Percentiles rank a stretch among this genome's conserved stretches.
Conservation (phyloP, 306 rosid species). For the Lathyrus tuberosus region DNA sequence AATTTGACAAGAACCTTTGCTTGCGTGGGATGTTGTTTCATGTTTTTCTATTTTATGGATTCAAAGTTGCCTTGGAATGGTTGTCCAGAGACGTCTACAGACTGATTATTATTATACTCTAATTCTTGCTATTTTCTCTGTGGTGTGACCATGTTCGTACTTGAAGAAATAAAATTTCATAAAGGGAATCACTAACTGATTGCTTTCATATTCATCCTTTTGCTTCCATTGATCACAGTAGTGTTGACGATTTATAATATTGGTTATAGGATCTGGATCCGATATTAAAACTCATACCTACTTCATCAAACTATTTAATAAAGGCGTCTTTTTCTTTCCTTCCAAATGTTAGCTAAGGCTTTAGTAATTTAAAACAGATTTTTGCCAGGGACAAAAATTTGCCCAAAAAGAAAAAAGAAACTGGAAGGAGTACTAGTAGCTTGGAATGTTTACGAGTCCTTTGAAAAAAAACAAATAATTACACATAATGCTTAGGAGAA, state of each 20-base stretch:
- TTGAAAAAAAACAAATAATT: background rate
- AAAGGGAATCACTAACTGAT: conserved; percentile 15
- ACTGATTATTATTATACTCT: conserved; percentile 34
- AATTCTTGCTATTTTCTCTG: conserved; percentile 35
- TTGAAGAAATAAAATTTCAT: conserved; percentile 55
- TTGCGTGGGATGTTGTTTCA: conserved; percentile 46
- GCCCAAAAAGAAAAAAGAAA: background rate
- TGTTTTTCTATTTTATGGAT: conserved; percentile 46
- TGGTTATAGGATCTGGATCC: background rate
- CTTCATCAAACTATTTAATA: background rate
- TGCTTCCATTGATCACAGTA: background rate
- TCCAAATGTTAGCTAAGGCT: too few relatives aligned
- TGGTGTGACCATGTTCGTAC: conserved; percentile 40
- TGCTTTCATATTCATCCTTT: background rate
- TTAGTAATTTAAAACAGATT: too few relatives aligned
- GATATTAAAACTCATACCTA: background rate
- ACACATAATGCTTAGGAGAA: background rate
- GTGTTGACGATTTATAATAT: conserved; percentile 11
- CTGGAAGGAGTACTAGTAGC: background rate
- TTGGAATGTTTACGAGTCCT: background rate
- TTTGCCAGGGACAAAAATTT: too few relatives aligned
- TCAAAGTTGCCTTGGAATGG: conserved; percentile 48
- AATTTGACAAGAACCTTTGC: conserved; percentile 54
- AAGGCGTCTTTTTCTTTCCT: background rate
- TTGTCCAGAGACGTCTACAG: conserved; percentile 47